Evolutionary conservation across 345 rosid species (phyloP).

Genomic region (Lepidium sativum): DNA sequence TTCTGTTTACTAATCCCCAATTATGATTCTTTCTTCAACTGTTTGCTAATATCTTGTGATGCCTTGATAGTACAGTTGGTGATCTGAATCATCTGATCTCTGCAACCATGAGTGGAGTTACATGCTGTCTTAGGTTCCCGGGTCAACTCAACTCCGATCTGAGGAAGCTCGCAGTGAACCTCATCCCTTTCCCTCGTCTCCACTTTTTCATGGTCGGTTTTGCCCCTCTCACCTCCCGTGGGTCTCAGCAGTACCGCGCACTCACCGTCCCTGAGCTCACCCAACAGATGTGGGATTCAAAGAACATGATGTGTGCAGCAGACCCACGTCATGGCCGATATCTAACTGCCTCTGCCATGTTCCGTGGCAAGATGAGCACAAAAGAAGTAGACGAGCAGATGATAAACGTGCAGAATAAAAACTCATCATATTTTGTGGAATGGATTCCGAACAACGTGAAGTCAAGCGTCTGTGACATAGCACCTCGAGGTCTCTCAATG

Average conservation of each 20-base stretch:
- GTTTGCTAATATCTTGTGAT: background rate
- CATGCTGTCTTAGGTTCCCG: conserved; percentile 78
- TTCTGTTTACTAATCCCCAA: background rate
- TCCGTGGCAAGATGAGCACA: conserved; percentile 86
- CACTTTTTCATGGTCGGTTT: conserved; percentile 86
- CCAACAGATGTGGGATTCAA: conserved; percentile 84
- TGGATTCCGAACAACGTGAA: conserved; percentile 85
- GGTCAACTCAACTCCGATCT: conserved; percentile 82
- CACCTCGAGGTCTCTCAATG: conserved; percentile 70
- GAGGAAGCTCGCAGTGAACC: conserved; percentile 77
- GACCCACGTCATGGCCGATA: conserved; percentile 70
- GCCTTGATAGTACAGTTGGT: conserved; percentile 42
- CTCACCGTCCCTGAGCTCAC: conserved; percentile 76
- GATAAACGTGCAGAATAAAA: conserved; percentile 81
- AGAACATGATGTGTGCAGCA: conserved; percentile 81
- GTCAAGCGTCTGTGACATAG: conserved; percentile 77
- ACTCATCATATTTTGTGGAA: conserved; percentile 73
- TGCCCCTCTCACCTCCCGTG: conserved; percentile 65
- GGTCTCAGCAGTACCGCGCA: conserved; percentile 68
- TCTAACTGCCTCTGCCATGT: conserved; percentile 71
- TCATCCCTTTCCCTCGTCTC: conserved; percentile 65
- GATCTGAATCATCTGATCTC: conserved; percentile 72
- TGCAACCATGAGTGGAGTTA: conserved; percentile 77
- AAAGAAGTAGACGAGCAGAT: conserved; percentile 82
- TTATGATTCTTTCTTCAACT: background rate